phyloP scores from a whole-genome alignment of 257 asterid genomes.

The Gentiana straminea region DNA sequence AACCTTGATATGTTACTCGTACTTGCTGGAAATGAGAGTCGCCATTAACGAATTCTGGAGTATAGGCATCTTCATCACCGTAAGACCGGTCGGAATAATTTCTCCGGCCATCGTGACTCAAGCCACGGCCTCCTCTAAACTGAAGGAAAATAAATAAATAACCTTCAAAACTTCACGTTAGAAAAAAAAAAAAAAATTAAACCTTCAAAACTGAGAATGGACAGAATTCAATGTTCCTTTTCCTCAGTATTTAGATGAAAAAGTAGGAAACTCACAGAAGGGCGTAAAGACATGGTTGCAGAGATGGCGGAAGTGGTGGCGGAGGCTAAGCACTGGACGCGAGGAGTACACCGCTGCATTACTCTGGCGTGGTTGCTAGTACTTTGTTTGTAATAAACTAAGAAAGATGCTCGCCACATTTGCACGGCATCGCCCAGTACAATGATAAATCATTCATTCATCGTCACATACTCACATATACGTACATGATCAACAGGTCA shows the following conservation, averaged over 20 bases:
- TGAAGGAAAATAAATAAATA: slow-evolving; percentile 10
- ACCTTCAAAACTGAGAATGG: too few species aligned
- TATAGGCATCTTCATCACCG: slow-evolving; percentile 6
- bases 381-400: too few species aligned
- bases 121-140: slow-evolving; percentile 39
- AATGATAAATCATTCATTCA: too few species aligned
- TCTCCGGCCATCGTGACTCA: slow-evolving; percentile 37
- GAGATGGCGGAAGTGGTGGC: slow-evolving; percentile 25
- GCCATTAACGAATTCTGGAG: slow-evolving; percentile 35
- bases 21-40: slow-evolving; percentile 51
- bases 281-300: slow-evolving; percentile 40
- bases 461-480: too few species aligned
- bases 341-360: slow-evolving; percentile 46
- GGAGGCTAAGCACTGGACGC: slow-evolving; percentile 36
- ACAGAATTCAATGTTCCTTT: neutral
- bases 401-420: too few species aligned
- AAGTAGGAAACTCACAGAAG: slow-evolving; percentile 24
- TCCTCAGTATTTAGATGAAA: neutral
- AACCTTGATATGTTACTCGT: slow-evolving; percentile 41
- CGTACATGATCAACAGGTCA: too few species aligned
- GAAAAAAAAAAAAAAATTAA: neutral
- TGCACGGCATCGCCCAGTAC: too few species aligned
- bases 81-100: slow-evolving; percentile 39
- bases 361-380: neutral
- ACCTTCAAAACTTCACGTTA: neutral